Evolutionary conservation across 768 basidiomycete genomes (phyloP).

Genomic region (Collybiopsis luxurians): DNA sequence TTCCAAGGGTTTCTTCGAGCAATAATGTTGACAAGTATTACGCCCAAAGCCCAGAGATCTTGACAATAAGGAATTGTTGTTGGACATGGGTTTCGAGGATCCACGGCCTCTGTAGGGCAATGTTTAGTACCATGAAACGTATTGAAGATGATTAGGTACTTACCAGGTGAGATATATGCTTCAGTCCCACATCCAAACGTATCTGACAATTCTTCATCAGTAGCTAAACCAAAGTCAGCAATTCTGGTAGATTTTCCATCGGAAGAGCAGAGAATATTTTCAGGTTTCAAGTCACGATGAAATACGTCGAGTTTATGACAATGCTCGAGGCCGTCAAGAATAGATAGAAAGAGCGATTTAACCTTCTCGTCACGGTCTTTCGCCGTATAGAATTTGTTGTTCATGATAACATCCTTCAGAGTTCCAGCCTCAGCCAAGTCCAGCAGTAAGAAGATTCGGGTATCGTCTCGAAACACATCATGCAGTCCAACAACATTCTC

Average conservation of each 20-base stretch:
- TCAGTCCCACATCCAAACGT: conserved; percentile 33
- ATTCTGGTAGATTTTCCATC: conserved; percentile 39
- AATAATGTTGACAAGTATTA: conserved; percentile 56
- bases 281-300: conserved; percentile 58
- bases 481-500: conserved; percentile 49
- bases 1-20: conserved; percentile 54
- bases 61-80: conserved; percentile 23
- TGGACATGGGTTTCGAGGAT: neutral
- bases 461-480: conserved; percentile 44
- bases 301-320: conserved; percentile 52
- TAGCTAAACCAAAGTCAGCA: conserved; percentile 56
- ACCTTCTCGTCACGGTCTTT: conserved; percentile 44
- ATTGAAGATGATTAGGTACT: neutral
- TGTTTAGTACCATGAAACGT: neutral
- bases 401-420: conserved; percentile 46
- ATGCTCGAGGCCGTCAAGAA: conserved; percentile 53
- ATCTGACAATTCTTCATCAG: conserved; percentile 20
- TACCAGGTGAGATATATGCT: conserved; percentile 31
- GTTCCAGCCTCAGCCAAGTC: conserved; percentile 37
- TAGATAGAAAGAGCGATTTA: conserved; percentile 46
- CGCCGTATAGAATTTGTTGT: conserved; percentile 31
- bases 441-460: conserved; percentile 46
- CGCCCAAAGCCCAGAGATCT: conserved; percentile 35
- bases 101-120: neutral
- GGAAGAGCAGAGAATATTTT: conserved; percentile 45